Percentiles rank a stretch among this genome's conserved stretches.
Conservation (phyloP, 2,329 filamentous ascomycete species). For the Fusarium cyanostomum region DNA sequence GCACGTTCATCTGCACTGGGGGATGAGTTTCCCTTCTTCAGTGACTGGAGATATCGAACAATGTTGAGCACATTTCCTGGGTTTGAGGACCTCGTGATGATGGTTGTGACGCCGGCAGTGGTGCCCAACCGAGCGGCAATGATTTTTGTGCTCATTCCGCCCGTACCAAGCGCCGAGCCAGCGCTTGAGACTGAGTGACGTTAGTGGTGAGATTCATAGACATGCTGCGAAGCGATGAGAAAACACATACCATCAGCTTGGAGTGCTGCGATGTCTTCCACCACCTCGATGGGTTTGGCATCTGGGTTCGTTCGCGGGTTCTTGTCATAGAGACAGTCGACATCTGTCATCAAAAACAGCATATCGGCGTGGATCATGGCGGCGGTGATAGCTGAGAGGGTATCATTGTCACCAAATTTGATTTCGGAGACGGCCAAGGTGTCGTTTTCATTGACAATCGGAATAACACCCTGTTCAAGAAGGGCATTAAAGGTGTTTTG, state of each 20-base stretch:
- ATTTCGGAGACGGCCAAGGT: conserved; percentile 97
- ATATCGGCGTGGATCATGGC: conserved; percentile 98
- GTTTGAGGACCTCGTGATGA: conserved; percentile 93
- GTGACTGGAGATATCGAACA: conserved; percentile 68
- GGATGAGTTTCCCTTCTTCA: conserved; percentile 27
- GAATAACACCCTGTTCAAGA: conserved; percentile 93
- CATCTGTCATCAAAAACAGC: conserved; percentile 98
- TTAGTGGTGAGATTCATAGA: conserved; percentile 24
- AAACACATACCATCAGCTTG: conserved; percentile 76
- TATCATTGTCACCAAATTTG: conserved; percentile 99
- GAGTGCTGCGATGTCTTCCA: conserved; percentile 85
- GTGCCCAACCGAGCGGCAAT: conserved; percentile 91
- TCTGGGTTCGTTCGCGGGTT: conserved; percentile 89
- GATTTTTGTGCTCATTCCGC: conserved; percentile 98
- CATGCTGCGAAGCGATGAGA: background rate
- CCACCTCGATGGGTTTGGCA: conserved; percentile 88
- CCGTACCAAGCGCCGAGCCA: conserved; percentile 89
- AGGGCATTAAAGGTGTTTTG: conserved; percentile 94
- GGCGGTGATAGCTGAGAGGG: conserved; percentile 92
- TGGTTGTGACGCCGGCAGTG: conserved; percentile 92
- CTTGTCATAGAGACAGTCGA: conserved; percentile 96
- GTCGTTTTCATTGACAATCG: conserved; percentile 99
- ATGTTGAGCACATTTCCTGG: conserved; percentile 92
- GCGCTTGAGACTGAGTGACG: conserved; percentile 76
- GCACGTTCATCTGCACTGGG: conserved; percentile 42